A percentile compares a stretch with the other conserved stretches of the same genome.
phyloP scores from a whole-genome alignment of 1,139 yeast species.

The Yamadazyma siamensis region DNA sequence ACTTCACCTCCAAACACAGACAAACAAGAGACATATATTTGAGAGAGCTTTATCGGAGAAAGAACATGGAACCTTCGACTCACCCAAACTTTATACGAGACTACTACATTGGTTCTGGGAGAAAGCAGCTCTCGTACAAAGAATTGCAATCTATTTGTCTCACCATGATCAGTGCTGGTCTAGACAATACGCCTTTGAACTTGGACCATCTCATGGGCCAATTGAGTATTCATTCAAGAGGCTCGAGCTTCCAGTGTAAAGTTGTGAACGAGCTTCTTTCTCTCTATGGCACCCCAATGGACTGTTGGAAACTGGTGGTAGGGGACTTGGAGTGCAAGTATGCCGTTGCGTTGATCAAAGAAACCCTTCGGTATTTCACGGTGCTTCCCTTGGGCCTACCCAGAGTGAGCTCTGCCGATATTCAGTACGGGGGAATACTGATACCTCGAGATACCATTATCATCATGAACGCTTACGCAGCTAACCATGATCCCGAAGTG shows the following conservation, averaged over 20 bases:
- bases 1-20: slow-evolving; percentile 35
- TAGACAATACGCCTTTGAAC: slow-evolving; percentile 69
- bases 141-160: slow-evolving; percentile 65
- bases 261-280: slow-evolving; percentile 35
- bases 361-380: slow-evolving; percentile 59
- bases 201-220: slow-evolving; percentile 62
- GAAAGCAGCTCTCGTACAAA: slow-evolving; percentile 11
- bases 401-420: slow-evolving; percentile 50
- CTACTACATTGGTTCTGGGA: slow-evolving; percentile 4
- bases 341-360: slow-evolving; percentile 57
- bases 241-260: slow-evolving; percentile 40
- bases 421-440: slow-evolving; percentile 30
- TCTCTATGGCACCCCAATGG: slow-evolving; percentile 18
- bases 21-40: slow-evolving; percentile 55
- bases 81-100: slow-evolving; percentile 5
- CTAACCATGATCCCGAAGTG: slow-evolving; percentile 55
- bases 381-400: slow-evolving; percentile 70
- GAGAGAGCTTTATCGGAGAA: slow-evolving; percentile 25
- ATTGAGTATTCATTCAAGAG: slow-evolving; percentile 46
- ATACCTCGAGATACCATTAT: slow-evolving; percentile 58
- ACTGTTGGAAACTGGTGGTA: slow-evolving; percentile 49
- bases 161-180: slow-evolving; percentile 77
- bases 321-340: slow-evolving; percentile 39
- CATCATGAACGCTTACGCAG: slow-evolving; percentile 68
- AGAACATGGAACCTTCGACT: not conserved